Evolutionary conservation across 768 basidiomycete genomes (phyloP), one percentile per base, ranked within the genome.

Genomic region (Auriscalpium orientale): DNA sequence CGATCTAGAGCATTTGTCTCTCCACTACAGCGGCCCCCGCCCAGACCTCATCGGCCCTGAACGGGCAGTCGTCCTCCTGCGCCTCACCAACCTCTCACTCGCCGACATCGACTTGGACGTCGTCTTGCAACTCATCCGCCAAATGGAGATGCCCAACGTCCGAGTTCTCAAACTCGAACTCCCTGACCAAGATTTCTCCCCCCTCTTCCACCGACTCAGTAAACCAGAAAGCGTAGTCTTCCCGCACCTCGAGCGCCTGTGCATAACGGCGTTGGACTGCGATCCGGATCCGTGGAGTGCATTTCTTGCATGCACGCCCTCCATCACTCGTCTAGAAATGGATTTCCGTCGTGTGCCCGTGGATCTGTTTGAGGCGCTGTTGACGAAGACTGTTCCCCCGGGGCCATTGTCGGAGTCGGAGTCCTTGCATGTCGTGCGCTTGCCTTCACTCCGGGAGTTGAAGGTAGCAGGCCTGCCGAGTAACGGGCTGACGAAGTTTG

Each of bases 21-120:
- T 85, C 33, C 79, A 81, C 65, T 84, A 83, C 64, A 83, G 82
- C 21, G 84, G 84, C 34, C 83, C 83, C 2, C 68, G 68, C 45
- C 56, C 63, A 4, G 56, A 49, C 34, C 51, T 45, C 68, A 66
- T 52, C 58, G 62, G 6, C 64, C 67, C 21, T 62, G 71, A 49
- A 66, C 74, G 72, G 58, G 67, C 71, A 28, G 57, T 70, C 56
- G 37, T 33, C 8, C 65, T 71, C 10, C 63, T 58, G 11, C 44
- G 49, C n/a, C 70, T 85, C 37, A 60, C 65, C 49, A 77, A 77
- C 45, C 71, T 85, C 43, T 70, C 71, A 34, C 70, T 85, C 18
- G 78, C 76, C 8, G 80, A 83, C 66, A 68, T 84, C 56, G 82
- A 83, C 64, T 74, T 78, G 2, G 77, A 78, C 56, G 79, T 82